Evolutionary conservation across 345 rosid genomes (phyloP), one percentile per base, ranked within the genome.

Genomic region (Euphorbia lathyris): DNA sequence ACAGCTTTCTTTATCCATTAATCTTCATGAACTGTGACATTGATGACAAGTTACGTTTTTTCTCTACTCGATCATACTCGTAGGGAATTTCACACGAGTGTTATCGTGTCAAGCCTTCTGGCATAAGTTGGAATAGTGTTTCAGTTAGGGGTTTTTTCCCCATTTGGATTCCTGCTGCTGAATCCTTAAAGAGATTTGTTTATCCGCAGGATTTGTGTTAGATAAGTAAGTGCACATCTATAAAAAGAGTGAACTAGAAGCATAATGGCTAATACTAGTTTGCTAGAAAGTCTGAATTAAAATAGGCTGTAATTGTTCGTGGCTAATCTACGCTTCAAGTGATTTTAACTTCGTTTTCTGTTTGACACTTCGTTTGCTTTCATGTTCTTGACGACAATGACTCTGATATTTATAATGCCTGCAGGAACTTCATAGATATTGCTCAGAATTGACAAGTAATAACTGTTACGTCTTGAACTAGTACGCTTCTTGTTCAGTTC

Each of bases 371-470:
- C 61, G 20, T 22, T 32, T 23, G 16, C 17, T 45, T 53, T 25
- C 40, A 57, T 32, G 50, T 57, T 16, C 17, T 66, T 34, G 22
- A 60, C 23, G 22, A 57, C 32, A 53, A 29, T 40, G 17, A 7
- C 53, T 2, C 38, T 34, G 7, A 34, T 34, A 34, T 34, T 34
- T 72, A 38, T 73, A 40, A 19, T 59, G 14, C 62, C 71, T 76
- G 70, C 71, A 77, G 86, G 63, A 47, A 42, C 67, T 74, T 51
- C 55, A 52, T 79, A 74, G 38, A 75, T 45, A 67, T 43, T 58
- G 29, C 20, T 12, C 8, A 63, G 32, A 52, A 62, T 58, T 25
- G 34, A 25, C 32, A 5, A 71, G 51, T 45, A 17, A 70, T 58
- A 57, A 36, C 74, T n/a, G 9, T 20, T 22, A 77, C 52, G 27